Percentiles rank a stretch among this genome's conserved stretches.
Evolutionary conservation across 352 stramenopile species (phyloP).

Genomic region (Globisporangium radiosum): DNA sequence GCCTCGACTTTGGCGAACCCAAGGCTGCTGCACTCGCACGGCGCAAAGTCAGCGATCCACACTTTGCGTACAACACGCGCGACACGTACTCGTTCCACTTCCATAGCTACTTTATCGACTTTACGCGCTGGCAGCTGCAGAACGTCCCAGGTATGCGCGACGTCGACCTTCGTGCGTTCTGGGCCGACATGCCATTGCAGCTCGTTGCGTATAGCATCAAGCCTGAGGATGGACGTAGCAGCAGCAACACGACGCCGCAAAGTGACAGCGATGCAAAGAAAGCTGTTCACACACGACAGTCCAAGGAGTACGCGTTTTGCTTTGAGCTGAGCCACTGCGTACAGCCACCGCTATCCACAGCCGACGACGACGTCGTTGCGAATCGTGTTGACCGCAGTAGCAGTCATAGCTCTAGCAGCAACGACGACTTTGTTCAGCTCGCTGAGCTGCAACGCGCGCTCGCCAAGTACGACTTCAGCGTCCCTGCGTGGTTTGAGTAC

Average conservation of each 20-base stretch:
- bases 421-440: constrained; percentile 8
- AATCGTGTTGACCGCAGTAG: neutral
- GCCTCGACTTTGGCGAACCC: constrained; percentile 46
- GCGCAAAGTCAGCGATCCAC: constrained; percentile 18
- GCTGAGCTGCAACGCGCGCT: constrained; percentile 23
- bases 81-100: constrained; percentile 67
- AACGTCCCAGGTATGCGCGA: constrained; percentile 46
- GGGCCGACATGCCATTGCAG: constrained; percentile 54
- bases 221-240: too few relatives aligned
- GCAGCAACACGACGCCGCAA: neutral
- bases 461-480: constrained; percentile 22
- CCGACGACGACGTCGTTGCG: neutral
- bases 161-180: constrained; percentile 39
- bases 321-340: constrained; percentile 38
- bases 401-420: neutral
- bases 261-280: constrained; percentile 22
- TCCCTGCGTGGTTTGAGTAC: constrained; percentile 55
- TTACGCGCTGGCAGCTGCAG: constrained; percentile 41
- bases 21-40: constrained; percentile 24
- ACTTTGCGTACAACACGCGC: too few relatives aligned
- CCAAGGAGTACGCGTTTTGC: constrained; percentile 55
- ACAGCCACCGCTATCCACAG: constrained; percentile 3
- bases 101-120: constrained; percentile 69
- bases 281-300: constrained; percentile 18
- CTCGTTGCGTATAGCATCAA: constrained; percentile 50